Base-by-base conservation (phyloP, 108 stramenopile genomes). In the Pelagomonas calceolata region DNA sequence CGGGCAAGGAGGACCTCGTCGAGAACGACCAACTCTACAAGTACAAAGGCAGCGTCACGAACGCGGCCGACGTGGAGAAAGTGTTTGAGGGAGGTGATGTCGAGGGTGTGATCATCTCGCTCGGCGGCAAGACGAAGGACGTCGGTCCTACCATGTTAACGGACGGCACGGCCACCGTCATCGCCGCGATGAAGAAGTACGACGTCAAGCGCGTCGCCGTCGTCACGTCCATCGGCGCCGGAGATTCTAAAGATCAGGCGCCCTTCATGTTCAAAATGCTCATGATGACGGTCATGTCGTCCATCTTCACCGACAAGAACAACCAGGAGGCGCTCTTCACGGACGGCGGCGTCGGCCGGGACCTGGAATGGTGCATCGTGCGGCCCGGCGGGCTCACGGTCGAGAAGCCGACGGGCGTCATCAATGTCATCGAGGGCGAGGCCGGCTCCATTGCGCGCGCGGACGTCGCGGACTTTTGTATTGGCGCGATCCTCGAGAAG, bases 221-320 rank as follows among this genome's bases (percentile, higher is more conserved):
- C 37, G 90, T 98, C 15, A 96, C 94, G n/a, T 88, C 87, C 69
- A 98, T 98, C 74, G 97, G 97, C 29, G 89, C 91, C 39, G 97
- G 97, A n/a, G 92, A 96, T 74, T 87, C 85, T 65, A 90, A 96
- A 80, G 83, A 86, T 35, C 95, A 98, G 76, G 92, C 92, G 17
- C 91, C 91, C 21, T 93, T 95, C 80, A 87, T 91, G 33, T 92
- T 92, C 87, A 92, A 92, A 71, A 76, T 92, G 34, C 80, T 98
- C 65, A 98, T 98, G 97, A 87, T 81, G 84, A 98, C 97, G 4
- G 97, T 88, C 64, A 96, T 85, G 84, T 93, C 90, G 77, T 92
- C 92, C 73, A 95, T 96, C 71, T 96, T 98, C 75, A 76, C 72
- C 51, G 97, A 98, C 83, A 98, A 98, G 84, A 96, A 98, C 78